Conservation (phyloP, 2,329 filamentous ascomycete species). For the Geosmithia putterillii region DNA sequence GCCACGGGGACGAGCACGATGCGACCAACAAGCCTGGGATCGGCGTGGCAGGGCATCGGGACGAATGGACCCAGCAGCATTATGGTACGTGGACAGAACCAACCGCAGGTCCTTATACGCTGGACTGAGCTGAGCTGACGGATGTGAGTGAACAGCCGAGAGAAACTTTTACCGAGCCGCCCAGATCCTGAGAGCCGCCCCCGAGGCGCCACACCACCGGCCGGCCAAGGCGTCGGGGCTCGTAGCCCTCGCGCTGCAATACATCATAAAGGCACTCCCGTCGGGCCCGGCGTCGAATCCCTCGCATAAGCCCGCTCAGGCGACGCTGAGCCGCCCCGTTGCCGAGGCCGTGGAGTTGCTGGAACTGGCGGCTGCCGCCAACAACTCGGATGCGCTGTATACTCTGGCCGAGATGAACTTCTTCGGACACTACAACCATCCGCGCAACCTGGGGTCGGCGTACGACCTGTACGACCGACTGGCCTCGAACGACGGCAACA, state of each 20-base stretch:
- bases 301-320: conserved; percentile 15
- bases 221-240: conserved; percentile 32
- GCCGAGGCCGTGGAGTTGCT: conserved; percentile 39
- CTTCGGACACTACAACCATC: conserved; percentile 85
- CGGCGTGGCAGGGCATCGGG: neutral
- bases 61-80: neutral
- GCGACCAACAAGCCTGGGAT: conserved; percentile 12
- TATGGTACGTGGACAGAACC: too few species aligned
- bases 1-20: conserved; percentile 2
- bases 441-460: conserved; percentile 65
- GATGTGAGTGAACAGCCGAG: conserved; percentile 24
- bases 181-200: conserved; percentile 35
- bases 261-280: conserved; percentile 35
- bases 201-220: conserved; percentile 29
- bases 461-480: conserved; percentile 74
- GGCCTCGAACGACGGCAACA: conserved; percentile 68
- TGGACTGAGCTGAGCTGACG: too few species aligned
- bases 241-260: conserved; percentile 25
- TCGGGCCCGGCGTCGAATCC: conserved; percentile 35
- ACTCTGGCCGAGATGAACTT: conserved; percentile 92
- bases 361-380: conserved; percentile 36
- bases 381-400: conserved; percentile 75
- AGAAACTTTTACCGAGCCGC: conserved; percentile 41
- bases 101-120: too few species aligned
- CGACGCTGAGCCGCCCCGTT: conserved; percentile 28